Conservation (phyloP, 331 rosid genomes). For the Phaseolus coccineus region DNA sequence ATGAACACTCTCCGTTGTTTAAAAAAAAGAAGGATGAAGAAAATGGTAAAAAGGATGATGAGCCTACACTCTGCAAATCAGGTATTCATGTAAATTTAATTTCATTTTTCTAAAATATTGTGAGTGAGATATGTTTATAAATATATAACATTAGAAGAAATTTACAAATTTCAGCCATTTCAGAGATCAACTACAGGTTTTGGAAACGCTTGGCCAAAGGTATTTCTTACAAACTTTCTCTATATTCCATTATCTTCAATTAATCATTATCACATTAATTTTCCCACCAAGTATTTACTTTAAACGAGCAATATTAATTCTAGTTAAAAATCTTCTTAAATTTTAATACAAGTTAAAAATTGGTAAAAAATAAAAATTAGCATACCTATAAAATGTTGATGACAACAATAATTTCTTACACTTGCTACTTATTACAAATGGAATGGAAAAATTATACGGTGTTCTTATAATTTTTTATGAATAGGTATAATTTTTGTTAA, state of each 20-base stretch:
- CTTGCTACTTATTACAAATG: too few species aligned
- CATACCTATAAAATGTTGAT: too few species aligned
- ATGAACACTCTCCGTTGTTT: background rate
- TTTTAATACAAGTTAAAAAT: too few species aligned
- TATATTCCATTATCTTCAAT: background rate
- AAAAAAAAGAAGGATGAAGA: background rate
- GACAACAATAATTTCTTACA: too few species aligned
- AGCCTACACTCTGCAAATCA: background rate
- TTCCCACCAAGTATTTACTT: background rate
- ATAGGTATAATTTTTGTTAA: too few species aligned
- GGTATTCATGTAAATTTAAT: background rate
- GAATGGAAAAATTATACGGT: too few species aligned
- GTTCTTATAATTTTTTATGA: too few species aligned
- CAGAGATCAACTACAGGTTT: background rate
- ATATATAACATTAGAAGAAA: background rate
- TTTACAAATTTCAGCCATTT: constrained; percentile 17
- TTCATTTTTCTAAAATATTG: background rate
- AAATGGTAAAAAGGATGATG: background rate
- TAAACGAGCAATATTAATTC: background rate
- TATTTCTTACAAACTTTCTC: background rate
- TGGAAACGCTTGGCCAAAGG: constrained; percentile 21
- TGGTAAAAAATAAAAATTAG: too few species aligned
- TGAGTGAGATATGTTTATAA: background rate
- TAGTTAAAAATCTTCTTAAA: too few species aligned
- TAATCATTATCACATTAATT: background rate